These are phyloP conservation scores for Vitis hybrid DNA, from an alignment of 177 flowering plant species.

Conservation along the genomic window DNA sequence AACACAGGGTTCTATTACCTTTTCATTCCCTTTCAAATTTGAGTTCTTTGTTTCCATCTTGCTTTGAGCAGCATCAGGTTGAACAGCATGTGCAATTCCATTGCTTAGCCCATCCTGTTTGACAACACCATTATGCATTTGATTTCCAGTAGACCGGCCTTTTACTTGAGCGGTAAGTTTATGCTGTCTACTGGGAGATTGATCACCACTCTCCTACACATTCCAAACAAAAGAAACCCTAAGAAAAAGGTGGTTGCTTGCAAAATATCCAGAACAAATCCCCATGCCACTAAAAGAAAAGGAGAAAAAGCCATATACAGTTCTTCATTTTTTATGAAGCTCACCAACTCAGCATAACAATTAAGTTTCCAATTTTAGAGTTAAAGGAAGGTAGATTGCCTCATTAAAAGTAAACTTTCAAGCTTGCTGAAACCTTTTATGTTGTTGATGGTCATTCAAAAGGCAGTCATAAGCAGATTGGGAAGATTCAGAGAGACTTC, in stretches of 20 bases:
- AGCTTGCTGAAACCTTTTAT: no score
- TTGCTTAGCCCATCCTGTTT: conserved; percentile 53
- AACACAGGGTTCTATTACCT: conserved; percentile 40
- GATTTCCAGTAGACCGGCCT: conserved; percentile 46
- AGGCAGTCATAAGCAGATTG: no score
- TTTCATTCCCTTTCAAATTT: conserved; percentile 31
- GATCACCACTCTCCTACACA: conserved; percentile 58
- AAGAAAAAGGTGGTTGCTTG: not conserved
- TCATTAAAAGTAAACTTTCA: no score
- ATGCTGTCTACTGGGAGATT: conserved; percentile 44
- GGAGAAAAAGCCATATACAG: no score
- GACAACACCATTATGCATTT: conserved; percentile 34
- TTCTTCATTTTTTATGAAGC: no score
- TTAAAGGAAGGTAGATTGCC: no score
- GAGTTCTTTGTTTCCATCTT: conserved; percentile 18
- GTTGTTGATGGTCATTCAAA: no score
- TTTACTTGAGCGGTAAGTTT: conserved; percentile 40
- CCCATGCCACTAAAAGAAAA: not conserved
- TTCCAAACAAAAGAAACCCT: conserved; percentile 16
- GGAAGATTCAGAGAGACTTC: no score
- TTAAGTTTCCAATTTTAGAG: no score
- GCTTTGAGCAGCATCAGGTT: conserved; percentile 19
- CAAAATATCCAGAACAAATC: not conserved
- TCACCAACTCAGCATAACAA: no score
- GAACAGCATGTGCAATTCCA: conserved; percentile 36